These are phyloP conservation scores for Catenaria anguillulae DNA, from an alignment of 371 early-diverging fungal species.

Conservation along the genomic window DNA sequence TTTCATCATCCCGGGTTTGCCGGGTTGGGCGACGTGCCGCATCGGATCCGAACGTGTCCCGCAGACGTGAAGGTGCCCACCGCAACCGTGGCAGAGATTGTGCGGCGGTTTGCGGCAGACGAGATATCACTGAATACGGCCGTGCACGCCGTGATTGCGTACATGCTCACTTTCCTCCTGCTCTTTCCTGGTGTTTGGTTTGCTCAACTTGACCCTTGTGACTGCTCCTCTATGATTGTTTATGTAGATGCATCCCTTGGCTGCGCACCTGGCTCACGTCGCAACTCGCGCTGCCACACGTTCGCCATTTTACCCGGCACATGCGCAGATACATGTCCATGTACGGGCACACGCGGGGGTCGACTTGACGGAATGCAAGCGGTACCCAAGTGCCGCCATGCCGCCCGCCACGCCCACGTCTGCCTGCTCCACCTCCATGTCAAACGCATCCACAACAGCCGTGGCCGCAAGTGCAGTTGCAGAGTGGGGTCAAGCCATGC, in stretches of 20 bases:
- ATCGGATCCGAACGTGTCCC: neutral
- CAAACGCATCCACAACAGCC: too few relatives aligned
- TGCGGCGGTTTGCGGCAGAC: neutral
- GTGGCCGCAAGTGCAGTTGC: too few relatives aligned
- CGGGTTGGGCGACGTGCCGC: too few relatives aligned
- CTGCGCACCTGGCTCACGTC: neutral
- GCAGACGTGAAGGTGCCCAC: neutral
- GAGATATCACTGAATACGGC: neutral
- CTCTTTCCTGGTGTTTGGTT: too few relatives aligned
- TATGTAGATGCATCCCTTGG: neutral
- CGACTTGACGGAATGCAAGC: conserved; percentile 28
- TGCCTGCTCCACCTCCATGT: too few relatives aligned
- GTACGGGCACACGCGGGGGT: conserved; percentile 72
- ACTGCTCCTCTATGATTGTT: too few relatives aligned
- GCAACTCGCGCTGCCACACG: neutral
- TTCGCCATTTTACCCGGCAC: conserved; percentile 21
- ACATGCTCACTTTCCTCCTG: too few relatives aligned
- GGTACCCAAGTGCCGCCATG: too few relatives aligned
- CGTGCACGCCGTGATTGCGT: neutral
- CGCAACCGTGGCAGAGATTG: neutral
- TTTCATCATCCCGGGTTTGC: too few relatives aligned
- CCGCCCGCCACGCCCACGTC: too few relatives aligned
- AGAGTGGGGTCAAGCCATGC: too few relatives aligned
- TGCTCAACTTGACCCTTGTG: too few relatives aligned
- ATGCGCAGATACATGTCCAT: conserved; percentile 46